Conservation (phyloP, 2,329 filamentous ascomycete genomes). For the Hypoxylon sp. region DNA sequence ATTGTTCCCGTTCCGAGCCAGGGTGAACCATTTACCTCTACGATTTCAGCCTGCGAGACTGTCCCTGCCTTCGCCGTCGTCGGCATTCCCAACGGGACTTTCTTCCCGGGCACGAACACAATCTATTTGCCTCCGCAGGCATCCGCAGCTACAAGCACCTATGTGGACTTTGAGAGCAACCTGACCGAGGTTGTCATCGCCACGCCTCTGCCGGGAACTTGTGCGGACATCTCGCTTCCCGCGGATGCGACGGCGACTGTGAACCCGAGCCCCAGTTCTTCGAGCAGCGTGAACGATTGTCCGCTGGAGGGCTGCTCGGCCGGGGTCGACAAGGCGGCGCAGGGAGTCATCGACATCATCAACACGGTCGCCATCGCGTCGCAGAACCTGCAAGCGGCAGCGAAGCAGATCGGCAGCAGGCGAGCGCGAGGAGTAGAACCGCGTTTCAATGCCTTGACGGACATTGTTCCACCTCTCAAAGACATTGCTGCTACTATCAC, state of each 20-base stretch:
- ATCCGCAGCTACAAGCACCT: constrained; percentile 6
- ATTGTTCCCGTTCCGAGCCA: constrained; percentile 15
- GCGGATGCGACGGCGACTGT: constrained; percentile 4
- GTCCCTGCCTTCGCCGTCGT: constrained; percentile 20
- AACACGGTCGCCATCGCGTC: constrained; percentile 18
- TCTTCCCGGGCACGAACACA: constrained; percentile 19
- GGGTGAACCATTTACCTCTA: constrained; percentile 16
- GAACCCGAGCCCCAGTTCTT: not conserved
- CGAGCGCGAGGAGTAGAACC: constrained; percentile 4
- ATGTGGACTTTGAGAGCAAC: constrained; percentile 12
- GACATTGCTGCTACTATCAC: constrained; percentile 5
- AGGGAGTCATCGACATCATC: constrained; percentile 10
- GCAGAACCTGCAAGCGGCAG: constrained; percentile 11
- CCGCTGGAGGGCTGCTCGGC: constrained; percentile 12
- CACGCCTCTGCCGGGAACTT: constrained; percentile 11
- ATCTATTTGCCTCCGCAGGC: constrained; percentile 19
- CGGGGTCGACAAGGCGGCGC: constrained; percentile 11
- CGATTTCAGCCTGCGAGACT: constrained; percentile 14
- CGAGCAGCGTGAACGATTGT: not conserved
- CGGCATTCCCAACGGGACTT: constrained; percentile 21
- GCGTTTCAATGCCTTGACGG: not conserved
- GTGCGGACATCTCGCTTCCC: constrained; percentile 1
- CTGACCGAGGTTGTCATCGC: constrained; percentile 21
- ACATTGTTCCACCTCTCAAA: constrained; percentile 1
- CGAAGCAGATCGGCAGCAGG: constrained; percentile 8